A percentile compares a stretch with the other conserved stretches of the same genome.
phyloP scores from a whole-genome alignment of 441 rosid species.

The Brassica hybrid region DNA sequence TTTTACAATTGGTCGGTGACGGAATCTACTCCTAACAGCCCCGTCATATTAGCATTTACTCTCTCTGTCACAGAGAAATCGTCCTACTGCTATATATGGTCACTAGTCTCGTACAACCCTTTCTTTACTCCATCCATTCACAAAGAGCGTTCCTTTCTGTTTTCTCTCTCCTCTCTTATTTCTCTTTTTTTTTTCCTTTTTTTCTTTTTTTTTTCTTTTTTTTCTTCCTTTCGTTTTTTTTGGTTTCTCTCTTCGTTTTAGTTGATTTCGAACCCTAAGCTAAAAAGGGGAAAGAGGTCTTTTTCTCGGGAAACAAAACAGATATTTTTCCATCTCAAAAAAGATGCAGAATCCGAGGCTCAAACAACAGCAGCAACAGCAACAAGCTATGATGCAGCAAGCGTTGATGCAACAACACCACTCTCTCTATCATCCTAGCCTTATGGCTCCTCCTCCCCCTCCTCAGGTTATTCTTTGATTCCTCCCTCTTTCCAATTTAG shows the following conservation, averaged over 20 bases:
- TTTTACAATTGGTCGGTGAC: conserved; percentile 20
- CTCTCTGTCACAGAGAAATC: conserved; percentile 17
- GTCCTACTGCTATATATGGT: conserved; percentile 27
- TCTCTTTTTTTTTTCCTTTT: neutral
- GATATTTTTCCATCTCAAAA: conserved; percentile 15
- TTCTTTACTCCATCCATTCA: conserved; percentile 18
- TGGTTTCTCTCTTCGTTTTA: neutral
- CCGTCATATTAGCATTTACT: conserved; percentile 1
- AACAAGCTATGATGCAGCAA: conserved; percentile 52
- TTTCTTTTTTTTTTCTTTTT: too few species aligned
- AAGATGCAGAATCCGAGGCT: conserved; percentile 94
- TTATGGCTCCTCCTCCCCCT: conserved; percentile 47
- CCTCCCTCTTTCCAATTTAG: neutral
- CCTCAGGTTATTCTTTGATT: conserved; percentile 63
- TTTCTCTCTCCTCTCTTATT: conserved; percentile 29
- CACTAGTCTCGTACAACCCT: conserved; percentile 32
- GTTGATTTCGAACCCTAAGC: conserved; percentile 43
- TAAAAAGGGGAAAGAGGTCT: neutral
- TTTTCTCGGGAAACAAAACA: conserved; percentile 32
- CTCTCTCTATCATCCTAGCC: conserved; percentile 60
- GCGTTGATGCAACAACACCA: conserved; percentile 70
- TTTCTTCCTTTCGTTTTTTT: neutral
- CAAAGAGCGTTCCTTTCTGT: conserved; percentile 21
- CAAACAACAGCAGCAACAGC: conserved; percentile 43
- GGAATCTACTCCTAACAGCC: neutral